Conservation (phyloP, 1,284 basidiomycete species). For the Macrocystidia cucumis region DNA sequence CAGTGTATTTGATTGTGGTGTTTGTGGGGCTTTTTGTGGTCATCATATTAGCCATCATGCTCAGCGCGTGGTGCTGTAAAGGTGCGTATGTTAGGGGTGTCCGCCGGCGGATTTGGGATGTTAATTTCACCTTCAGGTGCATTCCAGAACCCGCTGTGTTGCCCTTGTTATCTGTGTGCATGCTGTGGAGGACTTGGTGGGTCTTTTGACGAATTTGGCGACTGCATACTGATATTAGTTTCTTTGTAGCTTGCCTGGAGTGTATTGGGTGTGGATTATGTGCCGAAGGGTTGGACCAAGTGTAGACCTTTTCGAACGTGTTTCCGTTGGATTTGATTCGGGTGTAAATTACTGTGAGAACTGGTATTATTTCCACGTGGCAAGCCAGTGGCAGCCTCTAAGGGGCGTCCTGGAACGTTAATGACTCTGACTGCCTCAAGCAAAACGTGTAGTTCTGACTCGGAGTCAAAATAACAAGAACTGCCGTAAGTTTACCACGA, state of each 20-base stretch:
- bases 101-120: conserved; percentile 1
- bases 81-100: conserved; percentile 21
- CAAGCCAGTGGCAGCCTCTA: too few species aligned
- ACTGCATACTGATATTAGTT: conserved; percentile 1
- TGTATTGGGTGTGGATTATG: conserved; percentile 19
- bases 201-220: conserved; percentile 13
- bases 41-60: conserved; percentile 40
- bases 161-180: conserved; percentile 58
- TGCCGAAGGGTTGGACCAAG: conserved; percentile 11
- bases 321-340: too few species aligned
- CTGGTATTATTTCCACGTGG: too few species aligned
- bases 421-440: too few species aligned
- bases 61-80: conserved; percentile 53
- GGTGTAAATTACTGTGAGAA: too few species aligned
- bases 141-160: conserved; percentile 52
- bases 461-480: too few species aligned
- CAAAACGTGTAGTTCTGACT: too few species aligned
- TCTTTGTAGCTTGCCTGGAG: conserved; percentile 13
- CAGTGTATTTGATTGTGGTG: conserved; percentile 46
- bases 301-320: too few species aligned
- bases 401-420: too few species aligned
- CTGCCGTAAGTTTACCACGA: too few species aligned
- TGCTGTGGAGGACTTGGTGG: conserved; percentile 57
- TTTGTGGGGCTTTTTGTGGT: conserved; percentile 49
- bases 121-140: conserved; percentile 25